Conservation (phyloP, 1,139 yeast genomes). For the Pichia sp. region DNA sequence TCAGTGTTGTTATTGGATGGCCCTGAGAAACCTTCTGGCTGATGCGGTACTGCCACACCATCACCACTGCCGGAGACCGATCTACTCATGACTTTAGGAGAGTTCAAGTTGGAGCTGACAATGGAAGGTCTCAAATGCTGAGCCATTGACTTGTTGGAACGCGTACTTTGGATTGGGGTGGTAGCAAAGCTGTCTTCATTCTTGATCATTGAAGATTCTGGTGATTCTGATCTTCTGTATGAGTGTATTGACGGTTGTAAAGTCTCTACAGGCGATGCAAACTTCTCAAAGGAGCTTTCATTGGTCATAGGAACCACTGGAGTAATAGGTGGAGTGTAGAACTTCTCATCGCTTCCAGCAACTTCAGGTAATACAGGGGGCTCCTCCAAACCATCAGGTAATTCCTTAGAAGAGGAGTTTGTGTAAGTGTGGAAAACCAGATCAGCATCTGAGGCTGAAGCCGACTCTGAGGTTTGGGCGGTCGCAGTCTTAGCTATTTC, state of each 20-base stretch:
- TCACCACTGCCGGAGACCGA: background rate
- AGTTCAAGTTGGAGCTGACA: background rate
- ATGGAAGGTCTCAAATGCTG: slow-evolving; percentile 30
- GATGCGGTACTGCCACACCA: background rate
- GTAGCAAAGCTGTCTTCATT: slow-evolving; percentile 5
- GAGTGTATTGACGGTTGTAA: background rate
- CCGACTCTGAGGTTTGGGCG: background rate
- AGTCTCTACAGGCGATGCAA: slow-evolving; percentile 2
- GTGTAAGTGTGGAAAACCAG: slow-evolving; percentile 5
- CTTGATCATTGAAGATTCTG: slow-evolving; percentile 8
- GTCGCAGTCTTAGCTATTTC: background rate
- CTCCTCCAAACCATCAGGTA: background rate
- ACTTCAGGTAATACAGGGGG: background rate
- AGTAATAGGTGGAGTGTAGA: slow-evolving; percentile 14
- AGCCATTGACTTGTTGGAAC: slow-evolving; percentile 28
- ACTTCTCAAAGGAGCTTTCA: background rate
- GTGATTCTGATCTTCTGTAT: slow-evolving; percentile 9
- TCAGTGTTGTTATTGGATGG: background rate
- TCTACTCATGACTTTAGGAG: background rate
- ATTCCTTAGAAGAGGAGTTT: background rate
- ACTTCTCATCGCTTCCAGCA: slow-evolving; percentile 1
- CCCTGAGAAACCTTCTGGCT: background rate
- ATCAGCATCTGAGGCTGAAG: slow-evolving; percentile 6
- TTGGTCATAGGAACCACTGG: slow-evolving; percentile 6
- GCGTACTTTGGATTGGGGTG: slow-evolving; percentile 1